Evolutionary conservation across 352 stramenopile genomes (phyloP).

Genomic region (Pythium apleroticum): DNA sequence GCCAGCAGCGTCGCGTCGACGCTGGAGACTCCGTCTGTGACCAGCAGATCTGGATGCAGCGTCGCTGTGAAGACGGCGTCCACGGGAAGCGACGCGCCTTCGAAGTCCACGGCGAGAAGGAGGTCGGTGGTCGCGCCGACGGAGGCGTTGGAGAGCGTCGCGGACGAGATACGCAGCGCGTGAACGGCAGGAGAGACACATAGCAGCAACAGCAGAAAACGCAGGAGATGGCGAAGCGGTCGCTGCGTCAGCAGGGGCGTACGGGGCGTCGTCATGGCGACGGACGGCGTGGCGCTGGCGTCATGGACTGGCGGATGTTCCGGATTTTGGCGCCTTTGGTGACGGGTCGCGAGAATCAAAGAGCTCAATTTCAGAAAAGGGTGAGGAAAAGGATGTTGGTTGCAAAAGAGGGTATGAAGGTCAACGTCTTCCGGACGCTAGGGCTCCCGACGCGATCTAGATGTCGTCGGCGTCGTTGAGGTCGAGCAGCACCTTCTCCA

Average conservation of each 20-base stretch:
- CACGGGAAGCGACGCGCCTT: constrained; percentile 8
- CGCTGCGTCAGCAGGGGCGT: background rate
- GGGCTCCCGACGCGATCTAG: constrained; percentile 26
- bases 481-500: constrained; percentile 86
- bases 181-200: background rate
- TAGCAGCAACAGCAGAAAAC: background rate
- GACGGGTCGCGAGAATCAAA: background rate
- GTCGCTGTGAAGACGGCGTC: constrained; percentile 23
- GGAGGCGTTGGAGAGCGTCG: constrained; percentile 22
- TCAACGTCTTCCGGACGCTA: background rate
- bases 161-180: constrained; percentile 20
- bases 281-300: background rate
- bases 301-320: constrained; percentile 2
- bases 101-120: constrained; percentile 8
- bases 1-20: constrained; percentile 24
- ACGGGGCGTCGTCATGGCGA: background rate
- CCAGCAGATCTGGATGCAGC: constrained; percentile 1
- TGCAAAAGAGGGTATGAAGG: background rate
- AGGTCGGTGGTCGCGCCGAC: constrained; percentile 16
- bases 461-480: constrained; percentile 80
- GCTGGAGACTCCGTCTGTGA: background rate
- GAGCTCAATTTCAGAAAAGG: background rate
- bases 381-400: background rate
- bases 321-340: background rate
- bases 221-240: background rate